Conservation (phyloP, 306 rosid species). For the Quercus cerris region DNA sequence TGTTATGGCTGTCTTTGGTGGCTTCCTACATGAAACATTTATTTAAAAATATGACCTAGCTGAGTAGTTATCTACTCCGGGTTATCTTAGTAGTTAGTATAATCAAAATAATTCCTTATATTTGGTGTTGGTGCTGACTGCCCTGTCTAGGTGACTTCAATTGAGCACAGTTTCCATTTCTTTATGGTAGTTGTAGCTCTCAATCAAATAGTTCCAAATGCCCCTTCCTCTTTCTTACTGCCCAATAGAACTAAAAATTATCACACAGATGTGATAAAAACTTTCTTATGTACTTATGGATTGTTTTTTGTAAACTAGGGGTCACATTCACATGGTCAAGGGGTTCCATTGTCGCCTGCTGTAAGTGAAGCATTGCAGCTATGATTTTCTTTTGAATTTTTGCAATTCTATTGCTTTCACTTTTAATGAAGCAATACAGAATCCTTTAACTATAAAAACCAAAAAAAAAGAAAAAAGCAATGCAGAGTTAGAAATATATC, state of each 20-base stretch:
- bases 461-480: too few relatives aligned
- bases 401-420: neutral
- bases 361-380: conserved; percentile 45
- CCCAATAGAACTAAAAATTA: neutral
- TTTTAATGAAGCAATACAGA: neutral
- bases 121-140: neutral
- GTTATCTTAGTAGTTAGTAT: neutral
- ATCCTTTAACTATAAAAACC: too few relatives aligned
- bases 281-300: conserved; percentile 18
- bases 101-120: conserved; percentile 1
- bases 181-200: neutral
- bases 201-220: neutral
- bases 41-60: neutral
- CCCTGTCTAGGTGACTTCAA: neutral
- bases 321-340: conserved; percentile 65
- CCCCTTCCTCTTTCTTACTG: neutral
- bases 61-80: neutral
- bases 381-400: conserved; percentile 1
- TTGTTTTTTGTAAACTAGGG: conserved; percentile 43
- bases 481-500: neutral
- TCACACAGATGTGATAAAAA: neutral
- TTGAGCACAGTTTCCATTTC: neutral
- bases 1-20: neutral
- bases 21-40: neutral
- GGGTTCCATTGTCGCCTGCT: conserved; percentile 63